Evolutionary conservation across 495 filamentous ascomycete species (phyloP).

Genomic region (Penicillium paradoxum): DNA sequence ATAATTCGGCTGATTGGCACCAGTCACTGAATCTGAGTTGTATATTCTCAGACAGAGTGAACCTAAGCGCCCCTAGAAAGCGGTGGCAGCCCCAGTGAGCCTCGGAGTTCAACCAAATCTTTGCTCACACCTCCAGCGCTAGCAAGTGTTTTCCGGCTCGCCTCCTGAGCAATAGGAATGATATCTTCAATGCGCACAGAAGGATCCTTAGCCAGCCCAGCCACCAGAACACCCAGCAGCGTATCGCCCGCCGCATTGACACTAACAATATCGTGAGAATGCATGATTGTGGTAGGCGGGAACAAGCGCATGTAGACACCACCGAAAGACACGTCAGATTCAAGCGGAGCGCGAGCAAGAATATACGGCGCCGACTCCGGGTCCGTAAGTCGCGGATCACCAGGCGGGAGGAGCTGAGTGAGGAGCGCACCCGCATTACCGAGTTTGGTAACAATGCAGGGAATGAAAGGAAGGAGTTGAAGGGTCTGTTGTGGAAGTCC

Average conservation of each 20-base stretch:
- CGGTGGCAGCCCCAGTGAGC: constrained; percentile 10
- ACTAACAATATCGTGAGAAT: constrained; percentile 61
- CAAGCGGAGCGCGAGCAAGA: constrained; percentile 47
- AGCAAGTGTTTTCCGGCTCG: constrained; percentile 68
- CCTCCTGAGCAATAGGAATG: constrained; percentile 58
- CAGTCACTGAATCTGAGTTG: no score
- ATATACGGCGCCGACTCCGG: constrained; percentile 62
- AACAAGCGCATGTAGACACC: constrained; percentile 85
- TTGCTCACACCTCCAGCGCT: constrained; percentile 65
- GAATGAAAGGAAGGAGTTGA: constrained; percentile 83
- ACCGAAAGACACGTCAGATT: constrained; percentile 53
- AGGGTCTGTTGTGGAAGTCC: constrained; percentile 79
- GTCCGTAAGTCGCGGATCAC: constrained; percentile 58
- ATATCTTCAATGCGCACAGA: constrained; percentile 33
- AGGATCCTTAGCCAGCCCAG: constrained; percentile 49
- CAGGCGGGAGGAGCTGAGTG: constrained; percentile 60
- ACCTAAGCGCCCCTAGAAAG: no score
- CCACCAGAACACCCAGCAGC: constrained; percentile 74
- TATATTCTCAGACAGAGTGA: no score
- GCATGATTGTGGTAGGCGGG: constrained; percentile 58
- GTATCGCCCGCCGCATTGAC: constrained; percentile 97
- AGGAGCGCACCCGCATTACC: constrained; percentile 75
- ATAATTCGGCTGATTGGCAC: no score
- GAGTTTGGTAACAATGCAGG: constrained; percentile 77
- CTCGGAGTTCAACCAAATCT: constrained; percentile 19